phyloP scores from a whole-genome alignment of 371 early-diverging fungal genomes.

The Chytridiales sp. region DNA sequence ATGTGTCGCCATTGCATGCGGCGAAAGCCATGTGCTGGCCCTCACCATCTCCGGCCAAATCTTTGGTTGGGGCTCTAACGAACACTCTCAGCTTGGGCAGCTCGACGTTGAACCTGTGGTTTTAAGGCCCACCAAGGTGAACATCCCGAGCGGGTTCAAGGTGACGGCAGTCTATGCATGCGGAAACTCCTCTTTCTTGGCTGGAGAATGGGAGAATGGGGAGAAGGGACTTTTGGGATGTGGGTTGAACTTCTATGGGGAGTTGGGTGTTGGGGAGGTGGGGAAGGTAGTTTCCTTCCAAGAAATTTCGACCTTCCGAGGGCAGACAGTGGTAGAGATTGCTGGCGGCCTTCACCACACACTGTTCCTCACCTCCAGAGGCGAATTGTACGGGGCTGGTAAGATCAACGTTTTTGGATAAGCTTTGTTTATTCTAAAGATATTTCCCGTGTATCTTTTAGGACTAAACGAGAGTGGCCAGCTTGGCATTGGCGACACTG shows the following conservation, averaged over 20 bases:
- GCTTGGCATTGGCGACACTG: too few species aligned
- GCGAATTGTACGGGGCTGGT: too few species aligned
- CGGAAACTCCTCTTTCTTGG: conserved; percentile 20
- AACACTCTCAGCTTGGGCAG: conserved; percentile 20
- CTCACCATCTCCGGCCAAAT: conserved; percentile 2
- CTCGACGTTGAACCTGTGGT: too few species aligned
- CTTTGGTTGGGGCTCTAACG: conserved; percentile 19
- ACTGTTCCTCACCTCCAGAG: too few species aligned
- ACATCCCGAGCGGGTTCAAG: not conserved
- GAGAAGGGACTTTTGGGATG: conserved; percentile 2
- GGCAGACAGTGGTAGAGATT: conserved; percentile 1
- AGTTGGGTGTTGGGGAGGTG: conserved; percentile 18
- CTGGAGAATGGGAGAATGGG: not conserved
- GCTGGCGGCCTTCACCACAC: conserved; percentile 24
- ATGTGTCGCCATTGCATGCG: conserved; percentile 6
- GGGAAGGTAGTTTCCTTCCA: not conserved
- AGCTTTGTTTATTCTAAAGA: too few species aligned
- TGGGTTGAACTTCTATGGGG: conserved; percentile 22
- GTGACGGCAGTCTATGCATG: not conserved
- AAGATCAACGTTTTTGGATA: too few species aligned
- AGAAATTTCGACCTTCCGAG: conserved; percentile 4
- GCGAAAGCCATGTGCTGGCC: conserved; percentile 22
- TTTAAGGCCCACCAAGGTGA: too few species aligned
- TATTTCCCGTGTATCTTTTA: too few species aligned
- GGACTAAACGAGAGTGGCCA: too few species aligned